phyloP scores from a whole-genome alignment of 108 stramenopile species.

The Epithemia pelagica region DNA sequence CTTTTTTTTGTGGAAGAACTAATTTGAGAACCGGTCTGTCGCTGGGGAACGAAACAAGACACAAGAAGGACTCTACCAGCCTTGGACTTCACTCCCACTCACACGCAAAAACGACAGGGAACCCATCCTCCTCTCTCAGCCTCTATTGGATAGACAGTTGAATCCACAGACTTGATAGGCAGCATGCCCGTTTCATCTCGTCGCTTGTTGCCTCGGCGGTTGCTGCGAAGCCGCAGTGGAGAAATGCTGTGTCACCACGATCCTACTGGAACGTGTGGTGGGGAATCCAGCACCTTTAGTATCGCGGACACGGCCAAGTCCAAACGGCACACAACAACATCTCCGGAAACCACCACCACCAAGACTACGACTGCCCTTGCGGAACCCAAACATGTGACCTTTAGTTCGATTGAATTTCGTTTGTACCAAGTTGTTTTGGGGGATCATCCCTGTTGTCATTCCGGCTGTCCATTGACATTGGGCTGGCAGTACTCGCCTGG shows the following conservation, averaged over 20 bases:
- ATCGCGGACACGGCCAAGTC: neutral
- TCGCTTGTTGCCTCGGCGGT: neutral
- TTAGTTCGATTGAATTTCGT: conserved; percentile 28
- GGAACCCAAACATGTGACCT: conserved; percentile 14
- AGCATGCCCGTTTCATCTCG: neutral
- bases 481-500: conserved; percentile 34
- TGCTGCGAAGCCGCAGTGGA: neutral
- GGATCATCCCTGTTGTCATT: conserved; percentile 46
- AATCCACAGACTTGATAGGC: no score
- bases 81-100: no score
- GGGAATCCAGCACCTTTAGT: neutral
- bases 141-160: no score
- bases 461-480: conserved; percentile 42
- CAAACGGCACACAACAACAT: neutral
- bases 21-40: no score
- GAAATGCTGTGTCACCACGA: neutral
- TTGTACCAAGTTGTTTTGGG: conserved; percentile 38
- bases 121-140: no score
- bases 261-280: neutral
- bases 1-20: no score
- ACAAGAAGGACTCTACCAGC: no score
- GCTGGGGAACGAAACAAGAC: no score
- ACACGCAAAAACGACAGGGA: no score
- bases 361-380: no score
- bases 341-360: neutral